phyloP scores from a whole-genome alignment of 1,284 basidiomycete species.

The Ceratorhiza oryzae-sativae region DNA sequence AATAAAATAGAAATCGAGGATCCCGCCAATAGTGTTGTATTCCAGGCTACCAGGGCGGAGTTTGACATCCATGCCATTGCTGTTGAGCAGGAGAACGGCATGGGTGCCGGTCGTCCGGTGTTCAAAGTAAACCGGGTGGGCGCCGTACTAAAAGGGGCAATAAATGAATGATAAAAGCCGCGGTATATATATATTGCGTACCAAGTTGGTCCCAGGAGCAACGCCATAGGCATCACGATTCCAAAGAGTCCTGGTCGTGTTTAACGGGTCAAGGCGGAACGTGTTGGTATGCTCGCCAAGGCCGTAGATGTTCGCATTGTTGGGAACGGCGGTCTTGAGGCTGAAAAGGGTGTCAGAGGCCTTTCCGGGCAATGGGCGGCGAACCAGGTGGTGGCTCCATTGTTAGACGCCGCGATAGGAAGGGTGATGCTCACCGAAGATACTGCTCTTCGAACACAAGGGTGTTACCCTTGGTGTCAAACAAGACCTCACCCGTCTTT shows the following conservation, averaged over 20 bases:
- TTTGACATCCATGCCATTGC: conserved; percentile 78
- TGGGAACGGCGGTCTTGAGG: conserved; percentile 51
- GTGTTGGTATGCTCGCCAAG: conserved; percentile 76
- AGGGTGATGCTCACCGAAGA: conserved; percentile 64
- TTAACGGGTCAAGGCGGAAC: conserved; percentile 67
- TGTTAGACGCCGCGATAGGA: too few species aligned
- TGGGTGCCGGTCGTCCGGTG: conserved; percentile 69
- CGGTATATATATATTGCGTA: background rate
- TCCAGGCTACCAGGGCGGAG: conserved; percentile 62
- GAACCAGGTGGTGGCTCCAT: background rate
- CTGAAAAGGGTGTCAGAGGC: conserved; percentile 3
- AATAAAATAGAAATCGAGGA: conserved; percentile 78
- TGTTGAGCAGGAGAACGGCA: conserved; percentile 71
- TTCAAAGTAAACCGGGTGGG: conserved; percentile 74
- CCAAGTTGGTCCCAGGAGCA: conserved; percentile 27
- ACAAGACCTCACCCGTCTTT: conserved; percentile 65
- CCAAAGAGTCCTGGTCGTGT: conserved; percentile 72
- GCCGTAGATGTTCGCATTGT: conserved; percentile 75
- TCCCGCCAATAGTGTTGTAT: conserved; percentile 74
- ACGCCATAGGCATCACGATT: conserved; percentile 69
- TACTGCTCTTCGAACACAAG: conserved; percentile 82
- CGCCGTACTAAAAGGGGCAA: conserved; percentile 57
- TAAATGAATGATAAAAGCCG: background rate
- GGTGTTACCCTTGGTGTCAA: conserved; percentile 68
- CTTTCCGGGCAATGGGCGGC: background rate